Percentiles rank a stretch among this genome's conserved stretches.
Evolutionary conservation across 2,329 filamentous ascomycete genomes (phyloP).

Genomic region (Fusarium ambrosium): DNA sequence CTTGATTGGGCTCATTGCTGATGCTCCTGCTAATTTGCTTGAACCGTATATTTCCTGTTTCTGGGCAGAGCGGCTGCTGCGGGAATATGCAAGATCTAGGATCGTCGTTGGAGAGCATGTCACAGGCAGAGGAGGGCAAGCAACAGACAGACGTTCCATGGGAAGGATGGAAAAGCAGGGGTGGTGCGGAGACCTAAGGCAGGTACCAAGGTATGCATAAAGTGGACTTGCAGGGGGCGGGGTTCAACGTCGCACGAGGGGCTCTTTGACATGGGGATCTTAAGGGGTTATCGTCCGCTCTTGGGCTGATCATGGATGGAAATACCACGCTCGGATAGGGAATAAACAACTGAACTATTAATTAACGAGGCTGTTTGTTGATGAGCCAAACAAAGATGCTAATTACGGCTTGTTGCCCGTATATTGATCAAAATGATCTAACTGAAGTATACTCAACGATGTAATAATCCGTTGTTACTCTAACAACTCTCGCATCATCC

Average conservation of each 20-base stretch:
- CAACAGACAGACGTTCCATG: background rate
- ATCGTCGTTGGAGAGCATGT: slow-evolving; percentile 11
- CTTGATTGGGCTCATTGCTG: slow-evolving; percentile 17
- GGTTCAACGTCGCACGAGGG: slow-evolving; percentile 32
- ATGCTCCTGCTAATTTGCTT: slow-evolving; percentile 35
- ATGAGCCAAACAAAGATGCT: background rate
- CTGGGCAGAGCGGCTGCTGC: slow-evolving; percentile 8
- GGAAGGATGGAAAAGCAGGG: slow-evolving; percentile 22
- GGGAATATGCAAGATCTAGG: slow-evolving; percentile 13
- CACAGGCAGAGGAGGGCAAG: background rate
- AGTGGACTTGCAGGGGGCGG: slow-evolving; percentile 35
- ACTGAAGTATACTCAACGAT: background rate
- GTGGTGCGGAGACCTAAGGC: background rate
- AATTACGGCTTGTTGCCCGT: background rate
- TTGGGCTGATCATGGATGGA: slow-evolving; percentile 13
- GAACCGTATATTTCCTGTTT: slow-evolving; percentile 16
- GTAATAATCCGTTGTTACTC: background rate
- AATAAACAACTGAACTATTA: slow-evolving; percentile 14
- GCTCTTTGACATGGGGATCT: slow-evolving; percentile 12
- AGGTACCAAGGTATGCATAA: slow-evolving; percentile 36
- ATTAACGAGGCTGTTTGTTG: background rate
- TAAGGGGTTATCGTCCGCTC: slow-evolving; percentile 28
- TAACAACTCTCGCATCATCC: background rate
- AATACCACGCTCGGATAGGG: slow-evolving; percentile 24
- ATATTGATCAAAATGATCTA: background rate